Percentiles rank a stretch among this genome's conserved stretches.
Conservation (phyloP, 805 yeast species). For the Candida caryicola region DNA sequence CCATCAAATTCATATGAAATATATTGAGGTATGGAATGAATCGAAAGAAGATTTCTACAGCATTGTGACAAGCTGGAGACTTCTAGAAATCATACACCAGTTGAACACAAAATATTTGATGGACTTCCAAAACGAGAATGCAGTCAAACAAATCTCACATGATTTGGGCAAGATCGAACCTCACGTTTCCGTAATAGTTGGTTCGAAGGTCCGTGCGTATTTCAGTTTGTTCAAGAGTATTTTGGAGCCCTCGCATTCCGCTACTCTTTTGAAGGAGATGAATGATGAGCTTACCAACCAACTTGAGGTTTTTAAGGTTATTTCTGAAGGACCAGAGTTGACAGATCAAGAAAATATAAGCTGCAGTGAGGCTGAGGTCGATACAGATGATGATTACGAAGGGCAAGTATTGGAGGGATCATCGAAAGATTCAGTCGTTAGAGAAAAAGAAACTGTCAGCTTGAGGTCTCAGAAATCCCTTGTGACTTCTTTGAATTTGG, state of each 20-base stretch:
- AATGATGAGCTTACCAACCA: conserved; percentile 16
- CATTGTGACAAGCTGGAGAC: conserved; percentile 34
- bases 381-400: conserved; percentile 4
- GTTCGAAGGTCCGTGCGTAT: conserved; percentile 10
- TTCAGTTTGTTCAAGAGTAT: conserved; percentile 17
- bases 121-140: conserved; percentile 9
- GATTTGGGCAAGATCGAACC: conserved; percentile 15
- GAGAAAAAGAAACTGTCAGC: neutral
- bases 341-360: conserved; percentile 20
- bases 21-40: conserved; percentile 24
- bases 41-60: conserved; percentile 23
- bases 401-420: conserved; percentile 7
- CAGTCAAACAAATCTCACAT: conserved; percentile 10
- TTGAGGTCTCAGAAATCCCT: conserved; percentile 18
- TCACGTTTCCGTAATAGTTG: conserved; percentile 7
- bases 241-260: conserved; percentile 14
- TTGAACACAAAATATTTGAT: conserved; percentile 30
- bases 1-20: conserved; percentile 29
- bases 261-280: conserved; percentile 15
- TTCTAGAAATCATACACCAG: conserved; percentile 32
- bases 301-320: conserved; percentile 20
- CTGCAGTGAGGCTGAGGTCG: neutral
- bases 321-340: conserved; percentile 28
- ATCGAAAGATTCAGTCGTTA: conserved; percentile 1
- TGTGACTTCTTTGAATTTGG: conserved; percentile 29